A percentile compares a stretch with the other conserved stretches of the same genome.
These are phyloP conservation scores for Sistotremastrum suecicum DNA, from an alignment of 768 basidiomycete species.

Conservation along the genomic window DNA sequence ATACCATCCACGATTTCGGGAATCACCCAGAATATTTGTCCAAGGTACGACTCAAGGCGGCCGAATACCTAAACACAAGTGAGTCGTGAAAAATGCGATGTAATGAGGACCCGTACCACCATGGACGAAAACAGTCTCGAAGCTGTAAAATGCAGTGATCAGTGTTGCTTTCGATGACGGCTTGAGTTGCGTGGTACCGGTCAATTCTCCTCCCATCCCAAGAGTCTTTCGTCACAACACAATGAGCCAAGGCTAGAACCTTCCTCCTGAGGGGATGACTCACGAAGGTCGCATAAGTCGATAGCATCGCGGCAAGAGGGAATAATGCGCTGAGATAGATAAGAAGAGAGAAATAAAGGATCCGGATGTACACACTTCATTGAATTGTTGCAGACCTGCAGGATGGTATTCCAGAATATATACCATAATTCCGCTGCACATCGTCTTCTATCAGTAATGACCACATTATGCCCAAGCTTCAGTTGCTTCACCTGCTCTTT, in stretches of 20 bases:
- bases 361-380: conserved; percentile 23
- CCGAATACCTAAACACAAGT: conserved; percentile 31
- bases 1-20: conserved; percentile 6
- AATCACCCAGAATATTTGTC: conserved; percentile 15
- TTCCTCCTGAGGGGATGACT: conserved; percentile 6
- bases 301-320: conserved; percentile 51
- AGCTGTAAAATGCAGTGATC: conserved; percentile 7
- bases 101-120: conserved; percentile 8
- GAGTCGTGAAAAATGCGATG: too few species aligned
- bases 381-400: conserved; percentile 30
- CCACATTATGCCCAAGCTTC: too few species aligned
- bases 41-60: conserved; percentile 38
- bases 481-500: conserved; percentile 28
- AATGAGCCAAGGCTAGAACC: too few species aligned
- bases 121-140: conserved; percentile 26
- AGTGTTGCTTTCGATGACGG: not conserved
- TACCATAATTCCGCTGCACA: conserved; percentile 30
- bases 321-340: conserved; percentile 31
- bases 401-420: conserved; percentile 37
- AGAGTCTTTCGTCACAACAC: conserved; percentile 13
- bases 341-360: not conserved
- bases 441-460: too few species aligned
- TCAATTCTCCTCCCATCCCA: conserved; percentile 22
- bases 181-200: conserved; percentile 10
- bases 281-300: conserved; percentile 48